A percentile compares a stretch with the other conserved stretches of the same genome.
Evolutionary conservation across 371 early-diverging fungal genomes (phyloP).

Genomic region (Enterospora canceri): DNA sequence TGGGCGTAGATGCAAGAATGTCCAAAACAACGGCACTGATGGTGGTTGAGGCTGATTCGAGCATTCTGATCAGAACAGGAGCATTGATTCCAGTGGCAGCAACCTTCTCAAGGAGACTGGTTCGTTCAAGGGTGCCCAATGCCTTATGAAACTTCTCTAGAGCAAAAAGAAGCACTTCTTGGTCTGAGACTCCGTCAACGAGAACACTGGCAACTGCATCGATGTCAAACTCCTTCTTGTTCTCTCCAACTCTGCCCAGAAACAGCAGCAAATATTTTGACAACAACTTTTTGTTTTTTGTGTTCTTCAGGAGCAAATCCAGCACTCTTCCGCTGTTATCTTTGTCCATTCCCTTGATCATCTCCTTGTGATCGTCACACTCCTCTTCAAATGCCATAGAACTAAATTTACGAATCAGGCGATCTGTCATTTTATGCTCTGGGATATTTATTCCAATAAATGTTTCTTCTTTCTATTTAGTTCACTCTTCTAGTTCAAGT

Average conservation of each 20-base stretch:
- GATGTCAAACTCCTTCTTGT: constrained; percentile 16
- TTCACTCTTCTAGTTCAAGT: too few species aligned
- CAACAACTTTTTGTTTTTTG: too few species aligned
- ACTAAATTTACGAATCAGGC: too few species aligned
- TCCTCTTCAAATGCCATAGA: too few species aligned
- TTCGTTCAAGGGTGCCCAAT: background rate
- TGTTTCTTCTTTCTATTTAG: too few species aligned
- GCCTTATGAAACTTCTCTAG: background rate
- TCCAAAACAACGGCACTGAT: too few species aligned
- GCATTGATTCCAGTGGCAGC: background rate
- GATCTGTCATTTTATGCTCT: too few species aligned
- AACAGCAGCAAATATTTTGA: constrained; percentile 15
- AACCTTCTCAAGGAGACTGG: background rate
- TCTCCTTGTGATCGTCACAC: constrained; percentile 4
- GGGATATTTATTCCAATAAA: too few species aligned
- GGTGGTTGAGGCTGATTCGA: too few species aligned
- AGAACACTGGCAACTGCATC: too few species aligned
- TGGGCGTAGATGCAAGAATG: background rate
- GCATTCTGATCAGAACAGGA: background rate
- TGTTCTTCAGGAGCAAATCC: constrained; percentile 10
- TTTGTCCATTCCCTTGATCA: constrained; percentile 6
- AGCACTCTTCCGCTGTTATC: constrained; percentile 4
- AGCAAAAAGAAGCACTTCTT: background rate
- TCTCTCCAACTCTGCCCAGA: constrained; percentile 15
- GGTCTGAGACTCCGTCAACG: too few species aligned